These are phyloP conservation scores for Podila clonocystis DNA, from an alignment of 192 early-diverging fungal genomes.

Conservation along the genomic window DNA sequence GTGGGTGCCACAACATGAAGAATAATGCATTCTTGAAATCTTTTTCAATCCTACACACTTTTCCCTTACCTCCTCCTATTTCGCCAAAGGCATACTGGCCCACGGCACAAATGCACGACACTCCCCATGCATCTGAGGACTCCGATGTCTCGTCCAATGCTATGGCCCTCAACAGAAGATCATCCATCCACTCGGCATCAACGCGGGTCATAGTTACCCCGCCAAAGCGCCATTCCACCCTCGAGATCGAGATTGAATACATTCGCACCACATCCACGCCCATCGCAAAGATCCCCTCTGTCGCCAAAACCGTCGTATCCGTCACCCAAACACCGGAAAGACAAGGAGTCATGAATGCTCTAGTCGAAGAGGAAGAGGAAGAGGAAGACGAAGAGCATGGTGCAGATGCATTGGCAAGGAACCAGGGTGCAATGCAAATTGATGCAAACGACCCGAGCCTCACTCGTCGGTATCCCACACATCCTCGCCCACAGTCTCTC, in stretches of 20 bases:
- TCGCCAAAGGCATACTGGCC: too few species aligned
- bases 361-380: constrained; percentile 16
- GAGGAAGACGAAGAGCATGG: not conserved
- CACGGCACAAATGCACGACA: too few species aligned
- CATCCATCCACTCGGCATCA: constrained; percentile 22
- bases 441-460: not conserved
- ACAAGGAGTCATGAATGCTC: not conserved
- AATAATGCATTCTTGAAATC: not conserved
- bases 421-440: not conserved
- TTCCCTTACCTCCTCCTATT: not conserved
- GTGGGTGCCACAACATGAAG: not conserved
- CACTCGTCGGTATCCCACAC: not conserved
- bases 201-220: not conserved
- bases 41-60: not conserved
- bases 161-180: constrained; percentile 22
- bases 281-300: too few species aligned
- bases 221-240: constrained; percentile 17
- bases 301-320: not conserved
- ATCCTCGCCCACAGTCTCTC: not conserved
- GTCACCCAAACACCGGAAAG: not conserved
- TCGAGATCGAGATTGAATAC: constrained; percentile 47
- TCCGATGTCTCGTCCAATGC: not conserved
- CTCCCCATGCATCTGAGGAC: too few species aligned
- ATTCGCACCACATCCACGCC: constrained; percentile 9
- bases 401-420: not conserved